Evolutionary conservation across 495 filamentous ascomycete genomes (phyloP).

Genomic region (Podospora conica): DNA sequence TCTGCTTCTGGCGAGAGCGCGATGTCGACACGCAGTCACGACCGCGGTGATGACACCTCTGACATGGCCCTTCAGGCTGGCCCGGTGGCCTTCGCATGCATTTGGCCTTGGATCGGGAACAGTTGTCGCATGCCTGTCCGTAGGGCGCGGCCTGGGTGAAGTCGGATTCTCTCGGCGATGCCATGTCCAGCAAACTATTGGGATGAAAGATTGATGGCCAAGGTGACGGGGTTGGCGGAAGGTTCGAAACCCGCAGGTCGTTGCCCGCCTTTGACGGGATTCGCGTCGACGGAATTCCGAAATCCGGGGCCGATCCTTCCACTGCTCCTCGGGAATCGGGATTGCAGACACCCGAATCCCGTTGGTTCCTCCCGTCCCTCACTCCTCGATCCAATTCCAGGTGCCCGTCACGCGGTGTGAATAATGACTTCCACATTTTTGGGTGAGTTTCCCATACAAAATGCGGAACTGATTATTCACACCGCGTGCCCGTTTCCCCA

Average conservation of each 20-base stretch:
- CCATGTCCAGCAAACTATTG: background rate
- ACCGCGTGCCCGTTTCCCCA: too few species aligned
- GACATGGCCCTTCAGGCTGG: slow-evolving; percentile 27
- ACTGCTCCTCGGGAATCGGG: background rate
- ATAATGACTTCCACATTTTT: too few species aligned
- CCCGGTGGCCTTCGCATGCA: slow-evolving; percentile 37
- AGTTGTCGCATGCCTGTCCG: slow-evolving; percentile 47
- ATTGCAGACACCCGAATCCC: background rate
- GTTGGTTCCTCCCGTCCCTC: background rate
- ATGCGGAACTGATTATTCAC: too few species aligned
- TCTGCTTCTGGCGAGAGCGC: slow-evolving; percentile 31
- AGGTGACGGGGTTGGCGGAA: background rate
- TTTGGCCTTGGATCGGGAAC: slow-evolving; percentile 47
- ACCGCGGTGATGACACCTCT: slow-evolving; percentile 45
- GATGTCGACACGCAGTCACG: slow-evolving; percentile 36
- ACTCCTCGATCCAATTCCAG: too few species aligned
- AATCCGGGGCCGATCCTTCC: too few species aligned
- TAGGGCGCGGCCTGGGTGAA: slow-evolving; percentile 25
- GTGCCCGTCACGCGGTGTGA: too few species aligned
- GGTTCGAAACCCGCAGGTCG: background rate
- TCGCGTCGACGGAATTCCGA: background rate
- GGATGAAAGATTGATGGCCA: background rate
- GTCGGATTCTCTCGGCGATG: background rate
- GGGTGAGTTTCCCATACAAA: too few species aligned
- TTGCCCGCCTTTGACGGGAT: background rate